These are phyloP conservation scores for Septoria linicola DNA, from an alignment of 2,329 filamentous ascomycete genomes.

Conservation along the genomic window DNA sequence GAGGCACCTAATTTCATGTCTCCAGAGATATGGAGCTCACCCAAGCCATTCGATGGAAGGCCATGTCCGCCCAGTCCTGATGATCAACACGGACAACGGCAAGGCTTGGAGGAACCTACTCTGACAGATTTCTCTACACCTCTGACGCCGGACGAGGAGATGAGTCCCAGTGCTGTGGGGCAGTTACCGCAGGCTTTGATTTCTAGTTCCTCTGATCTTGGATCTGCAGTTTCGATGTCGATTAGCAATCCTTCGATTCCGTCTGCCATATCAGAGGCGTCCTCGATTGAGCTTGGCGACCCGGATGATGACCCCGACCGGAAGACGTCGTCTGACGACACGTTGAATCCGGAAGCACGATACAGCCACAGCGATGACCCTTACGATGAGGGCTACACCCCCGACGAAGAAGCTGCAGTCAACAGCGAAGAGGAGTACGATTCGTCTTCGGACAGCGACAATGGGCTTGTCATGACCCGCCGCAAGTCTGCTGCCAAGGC, in stretches of 20 bases:
- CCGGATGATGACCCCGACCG: constrained; percentile 38
- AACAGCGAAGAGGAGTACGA: constrained; percentile 46
- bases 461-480: constrained; percentile 41
- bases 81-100: constrained; percentile 26
- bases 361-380: constrained; percentile 23
- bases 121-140: constrained; percentile 27
- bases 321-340: constrained; percentile 40
- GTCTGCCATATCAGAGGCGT: constrained; percentile 50
- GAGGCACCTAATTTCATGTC: constrained; percentile 28
- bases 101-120: constrained; percentile 28
- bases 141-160: constrained; percentile 37
- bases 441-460: constrained; percentile 41
- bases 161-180: constrained; percentile 40
- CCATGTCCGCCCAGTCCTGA: constrained; percentile 51
- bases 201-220: constrained; percentile 52
- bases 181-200: constrained; percentile 35
- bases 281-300: constrained; percentile 42
- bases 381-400: constrained; percentile 36
- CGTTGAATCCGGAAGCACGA: constrained; percentile 35
- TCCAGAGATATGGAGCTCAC: constrained; percentile 4
- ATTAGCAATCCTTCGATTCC: constrained; percentile 54
- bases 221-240: constrained; percentile 49
- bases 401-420: constrained; percentile 37
- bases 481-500: constrained; percentile 31
- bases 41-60: constrained; percentile 36